Conservation (phyloP, 805 yeast species). For the Cyberlindnera bimundalis region DNA sequence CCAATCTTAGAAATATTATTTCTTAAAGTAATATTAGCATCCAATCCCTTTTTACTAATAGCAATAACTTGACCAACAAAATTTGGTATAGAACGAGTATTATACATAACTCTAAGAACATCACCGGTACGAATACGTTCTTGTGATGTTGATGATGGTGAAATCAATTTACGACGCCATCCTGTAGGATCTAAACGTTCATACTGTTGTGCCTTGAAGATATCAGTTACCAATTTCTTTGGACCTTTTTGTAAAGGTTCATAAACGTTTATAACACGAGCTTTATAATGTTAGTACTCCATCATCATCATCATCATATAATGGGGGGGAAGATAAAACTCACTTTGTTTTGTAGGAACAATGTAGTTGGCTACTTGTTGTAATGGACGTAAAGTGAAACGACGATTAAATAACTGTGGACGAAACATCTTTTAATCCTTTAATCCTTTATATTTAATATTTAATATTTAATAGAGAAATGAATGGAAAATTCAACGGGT, state of each 20-base stretch:
- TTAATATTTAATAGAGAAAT: too few species aligned
- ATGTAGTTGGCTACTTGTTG: conserved; percentile 17
- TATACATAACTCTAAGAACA: conserved; percentile 68
- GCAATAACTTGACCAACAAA: conserved; percentile 80
- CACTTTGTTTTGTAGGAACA: conserved; percentile 14
- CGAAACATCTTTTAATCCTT: conserved; percentile 8
- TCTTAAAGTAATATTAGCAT: conserved; percentile 76
- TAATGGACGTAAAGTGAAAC: conserved; percentile 11
- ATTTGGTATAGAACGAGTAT: conserved; percentile 51
- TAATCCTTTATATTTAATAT: too few species aligned
- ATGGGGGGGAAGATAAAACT: neutral
- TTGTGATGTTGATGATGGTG: conserved; percentile 36
- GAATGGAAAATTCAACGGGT: too few species aligned
- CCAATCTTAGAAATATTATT: conserved; percentile 81
- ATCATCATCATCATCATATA: too few species aligned
- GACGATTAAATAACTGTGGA: conserved; percentile 9
- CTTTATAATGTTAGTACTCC: neutral
- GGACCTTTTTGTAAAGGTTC: conserved; percentile 17
- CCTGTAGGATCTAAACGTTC: conserved; percentile 65
- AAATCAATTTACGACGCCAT: conserved; percentile 53
- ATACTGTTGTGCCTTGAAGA: conserved; percentile 32
- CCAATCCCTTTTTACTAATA: conserved; percentile 66
- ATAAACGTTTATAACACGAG: conserved; percentile 22
- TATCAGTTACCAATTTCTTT: conserved; percentile 15
- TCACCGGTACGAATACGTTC: conserved; percentile 72